phyloP scores from a whole-genome alignment of 768 basidiomycete species.

The Boletus insuetus region DNA sequence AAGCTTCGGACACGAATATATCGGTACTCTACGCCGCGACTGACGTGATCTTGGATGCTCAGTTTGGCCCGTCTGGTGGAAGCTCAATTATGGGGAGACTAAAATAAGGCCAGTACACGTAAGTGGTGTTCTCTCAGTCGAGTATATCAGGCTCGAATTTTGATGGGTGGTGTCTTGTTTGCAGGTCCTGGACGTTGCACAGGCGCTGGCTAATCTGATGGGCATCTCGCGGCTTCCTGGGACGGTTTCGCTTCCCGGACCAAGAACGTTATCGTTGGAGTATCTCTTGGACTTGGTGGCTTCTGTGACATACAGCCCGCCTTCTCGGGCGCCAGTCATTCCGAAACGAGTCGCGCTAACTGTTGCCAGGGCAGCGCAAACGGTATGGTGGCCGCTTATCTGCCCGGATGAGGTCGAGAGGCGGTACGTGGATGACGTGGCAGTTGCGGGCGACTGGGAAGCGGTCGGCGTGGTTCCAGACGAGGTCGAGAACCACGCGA shows the following conservation, averaged over 20 bases:
- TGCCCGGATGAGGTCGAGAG: slow-evolving; percentile 89
- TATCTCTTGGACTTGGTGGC: slow-evolving; percentile 77
- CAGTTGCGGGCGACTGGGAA: slow-evolving; percentile 78
- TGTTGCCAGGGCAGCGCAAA: slow-evolving; percentile 60
- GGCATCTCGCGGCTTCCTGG: slow-evolving; percentile 56
- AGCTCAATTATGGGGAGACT: slow-evolving; percentile 85
- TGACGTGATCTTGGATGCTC: slow-evolving; percentile 8
- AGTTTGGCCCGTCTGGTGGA: slow-evolving; percentile 92
- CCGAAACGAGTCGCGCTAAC: slow-evolving; percentile 70
- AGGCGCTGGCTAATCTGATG: slow-evolving; percentile 81
- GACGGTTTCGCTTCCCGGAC: slow-evolving; percentile 84
- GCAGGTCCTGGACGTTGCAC: slow-evolving; percentile 91
- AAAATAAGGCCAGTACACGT: slow-evolving; percentile 91
- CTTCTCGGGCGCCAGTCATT: slow-evolving; percentile 68
- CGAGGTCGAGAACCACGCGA: slow-evolving; percentile 84
- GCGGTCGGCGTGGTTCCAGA: slow-evolving; percentile 77
- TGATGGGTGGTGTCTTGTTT: slow-evolving; percentile 14
- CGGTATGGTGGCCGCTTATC: slow-evolving; percentile 88
- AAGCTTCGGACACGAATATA: slow-evolving; percentile 32
- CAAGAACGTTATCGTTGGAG: slow-evolving; percentile 79
- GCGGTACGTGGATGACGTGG: slow-evolving; percentile 80
- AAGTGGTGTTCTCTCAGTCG: slow-evolving; percentile 34
- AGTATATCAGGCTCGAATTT: slow-evolving; percentile 9
- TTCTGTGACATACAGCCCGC: slow-evolving; percentile 73
- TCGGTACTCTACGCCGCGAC: slow-evolving; percentile 8